Evolutionary conservation across 371 early-diverging fungal genomes (phyloP).

Genomic region (Saksenaea oblongispora): DNA sequence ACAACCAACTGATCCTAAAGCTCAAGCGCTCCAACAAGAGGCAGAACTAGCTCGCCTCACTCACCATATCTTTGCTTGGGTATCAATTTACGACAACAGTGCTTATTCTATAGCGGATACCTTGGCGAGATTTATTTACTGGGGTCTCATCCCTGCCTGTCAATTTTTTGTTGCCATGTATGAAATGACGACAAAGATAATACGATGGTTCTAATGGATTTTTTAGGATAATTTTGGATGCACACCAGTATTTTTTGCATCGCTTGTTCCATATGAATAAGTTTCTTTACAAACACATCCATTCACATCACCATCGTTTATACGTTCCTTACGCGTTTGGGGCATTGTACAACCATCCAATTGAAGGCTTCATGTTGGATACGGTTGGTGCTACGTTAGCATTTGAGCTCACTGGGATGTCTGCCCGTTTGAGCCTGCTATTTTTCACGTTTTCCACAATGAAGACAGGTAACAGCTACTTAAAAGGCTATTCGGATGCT

Average conservation of each 20-base stretch:
- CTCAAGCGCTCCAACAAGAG: slow-evolving; percentile 16
- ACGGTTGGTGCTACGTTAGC: slow-evolving; percentile 71
- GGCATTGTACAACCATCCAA: slow-evolving; percentile 77
- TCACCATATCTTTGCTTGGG: background rate
- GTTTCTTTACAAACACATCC: slow-evolving; percentile 68
- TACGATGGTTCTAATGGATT: background rate
- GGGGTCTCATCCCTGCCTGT: slow-evolving; percentile 33
- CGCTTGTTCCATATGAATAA: slow-evolving; percentile 65
- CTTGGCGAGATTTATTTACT: slow-evolving; percentile 30
- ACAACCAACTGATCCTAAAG: slow-evolving; percentile 16
- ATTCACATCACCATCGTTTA: slow-evolving; percentile 74
- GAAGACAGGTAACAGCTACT: slow-evolving; percentile 56
- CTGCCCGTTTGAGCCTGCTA: slow-evolving; percentile 62
- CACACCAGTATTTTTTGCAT: slow-evolving; percentile 74
- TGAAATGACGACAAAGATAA: slow-evolving; percentile 1
- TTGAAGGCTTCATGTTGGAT: slow-evolving; percentile 77
- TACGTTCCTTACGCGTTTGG: slow-evolving; percentile 76
- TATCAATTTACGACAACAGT: background rate
- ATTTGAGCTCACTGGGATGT: slow-evolving; percentile 66
- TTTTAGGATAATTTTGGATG: slow-evolving; percentile 53
- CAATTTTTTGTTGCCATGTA: slow-evolving; percentile 41
- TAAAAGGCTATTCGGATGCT: background rate
- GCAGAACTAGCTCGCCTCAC: background rate
- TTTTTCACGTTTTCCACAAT: slow-evolving; percentile 72
- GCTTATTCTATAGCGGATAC: background rate